Percentiles rank a stretch among this genome's conserved stretches.
Evolutionary conservation across 2,329 filamentous ascomycete species (phyloP).

Genomic region (Gaeumannomyces sp.): DNA sequence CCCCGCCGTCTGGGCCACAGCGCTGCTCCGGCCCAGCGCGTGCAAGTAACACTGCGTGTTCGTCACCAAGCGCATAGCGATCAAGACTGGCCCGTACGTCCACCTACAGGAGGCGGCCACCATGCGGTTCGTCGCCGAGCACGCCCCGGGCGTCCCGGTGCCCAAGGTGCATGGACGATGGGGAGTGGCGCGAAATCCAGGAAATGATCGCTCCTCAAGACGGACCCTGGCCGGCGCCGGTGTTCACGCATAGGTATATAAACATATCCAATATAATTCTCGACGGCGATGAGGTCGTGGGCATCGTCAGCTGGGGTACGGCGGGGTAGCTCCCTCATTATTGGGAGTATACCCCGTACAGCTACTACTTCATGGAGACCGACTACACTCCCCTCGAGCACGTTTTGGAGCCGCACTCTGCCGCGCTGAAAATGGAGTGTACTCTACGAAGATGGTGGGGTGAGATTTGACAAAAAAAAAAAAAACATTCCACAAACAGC

Average conservation of each 20-base stretch:
- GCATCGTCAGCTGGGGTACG: conserved; percentile 12
- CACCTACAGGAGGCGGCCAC: neutral
- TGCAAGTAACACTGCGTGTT: neutral
- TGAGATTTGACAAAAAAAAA: too few species aligned
- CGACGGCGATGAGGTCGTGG: conserved; percentile 7
- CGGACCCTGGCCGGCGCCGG: neutral
- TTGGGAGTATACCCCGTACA: conserved; percentile 11
- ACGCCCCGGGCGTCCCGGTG: conserved; percentile 35
- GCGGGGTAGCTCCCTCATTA: conserved; percentile 10
- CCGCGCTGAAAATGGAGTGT: too few species aligned
- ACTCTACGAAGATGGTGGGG: too few species aligned
- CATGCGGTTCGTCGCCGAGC: conserved; percentile 33
- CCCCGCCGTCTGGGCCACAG: neutral
- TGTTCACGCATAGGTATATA: conserved; percentile 12
- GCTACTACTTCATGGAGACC: too few species aligned
- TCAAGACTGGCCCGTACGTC: neutral
- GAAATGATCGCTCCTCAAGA: conserved; percentile 8
- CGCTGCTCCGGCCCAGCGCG: neutral
- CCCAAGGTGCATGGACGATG: conserved; percentile 29
- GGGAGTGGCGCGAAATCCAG: neutral
- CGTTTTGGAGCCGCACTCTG: too few species aligned
- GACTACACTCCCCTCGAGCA: too few species aligned
- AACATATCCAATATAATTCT: conserved; percentile 12
- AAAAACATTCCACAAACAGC: too few species aligned
- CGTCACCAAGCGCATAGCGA: neutral